Percentiles rank a stretch among this genome's conserved stretches.
Evolutionary conservation across 306 rosid species (phyloP).

Genomic region (Cicer yamashitae): DNA sequence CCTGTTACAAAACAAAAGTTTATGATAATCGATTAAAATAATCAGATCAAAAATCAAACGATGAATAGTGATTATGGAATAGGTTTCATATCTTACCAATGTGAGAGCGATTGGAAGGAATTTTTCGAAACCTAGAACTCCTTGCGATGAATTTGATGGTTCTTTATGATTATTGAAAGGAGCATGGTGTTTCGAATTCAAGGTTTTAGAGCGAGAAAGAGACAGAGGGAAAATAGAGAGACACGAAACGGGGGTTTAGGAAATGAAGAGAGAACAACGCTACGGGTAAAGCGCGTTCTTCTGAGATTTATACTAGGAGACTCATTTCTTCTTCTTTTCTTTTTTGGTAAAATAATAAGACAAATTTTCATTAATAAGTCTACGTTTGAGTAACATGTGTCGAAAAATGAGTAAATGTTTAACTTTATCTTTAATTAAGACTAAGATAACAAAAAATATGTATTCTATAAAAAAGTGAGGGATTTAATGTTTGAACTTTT

Average conservation of each 20-base stretch:
- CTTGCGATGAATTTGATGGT: slow-evolving; percentile 32
- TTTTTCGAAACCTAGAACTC: slow-evolving; percentile 34
- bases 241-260: slow-evolving; percentile 40
- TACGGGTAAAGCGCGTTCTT: slow-evolving; percentile 10
- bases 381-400: neutral
- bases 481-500: neutral
- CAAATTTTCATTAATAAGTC: neutral
- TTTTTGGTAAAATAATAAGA: neutral
- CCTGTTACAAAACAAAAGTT: slow-evolving; percentile 1
- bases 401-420: neutral
- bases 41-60: slow-evolving; percentile 57
- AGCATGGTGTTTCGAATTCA: slow-evolving; percentile 43
- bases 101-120: slow-evolving; percentile 46
- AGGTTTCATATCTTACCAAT: slow-evolving; percentile 60
- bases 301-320: neutral
- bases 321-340: neutral
- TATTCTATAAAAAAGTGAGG: neutral
- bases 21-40: slow-evolving; percentile 21
- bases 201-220: slow-evolving; percentile 51
- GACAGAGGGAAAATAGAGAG: slow-evolving; percentile 28
- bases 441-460: neutral
- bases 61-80: neutral
- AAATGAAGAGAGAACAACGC: neutral
- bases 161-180: slow-evolving; percentile 9
- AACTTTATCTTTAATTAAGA: neutral